Evolutionary conservation across 129 eudicot species (phyloP), one percentile per base, ranked within the genome.

Genomic region (Artemisia tridentata): DNA sequence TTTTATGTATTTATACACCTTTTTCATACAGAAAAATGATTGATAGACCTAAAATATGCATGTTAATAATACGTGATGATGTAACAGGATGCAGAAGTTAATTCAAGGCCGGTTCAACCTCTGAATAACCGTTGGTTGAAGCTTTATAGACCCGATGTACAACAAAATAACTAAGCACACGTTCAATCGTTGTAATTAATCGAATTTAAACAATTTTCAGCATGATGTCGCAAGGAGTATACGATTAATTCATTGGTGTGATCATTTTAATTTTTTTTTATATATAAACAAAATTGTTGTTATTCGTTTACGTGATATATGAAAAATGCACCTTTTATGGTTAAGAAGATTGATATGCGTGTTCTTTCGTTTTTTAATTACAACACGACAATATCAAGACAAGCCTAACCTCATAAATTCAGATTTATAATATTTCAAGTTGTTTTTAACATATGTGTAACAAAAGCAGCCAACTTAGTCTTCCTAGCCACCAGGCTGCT

Each of bases 131-230:
- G 95, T 34, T 54, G 58, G 49, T 45, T 87, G 49, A 72, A 77
- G 61, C 83, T 87, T 25, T 87, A 82, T 63, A 75, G 85, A 16
- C 81, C 81, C 0, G 71, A 70, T 4, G 72, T 70, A 11, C 17
- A 11, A 5, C 63, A 52, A 53, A 29, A 16, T 68, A 43, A 27
- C 19, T 53, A 29, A n/a, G 61, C 54, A 12, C 13, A 0, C 14
- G 4, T 31, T 11, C 11, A 16, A 38, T 3, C 25, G 0, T 4
- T 31, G 41, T 14, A 57, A 19, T 45, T 11, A 0, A 20, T 17
- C 18, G 7, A 20, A 16, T 3, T 59, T 16, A 3, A 18, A 59
- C 16, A 57, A 48, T 8, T 25, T 17, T 13, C 31, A 23, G 66
- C 49, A 20, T 5, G 55, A 14, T 2, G 7, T 18, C 29, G 2